Evolutionary conservation across 208 protist species (phyloP).

Genomic region (Trypanosoma brucei): DNA sequence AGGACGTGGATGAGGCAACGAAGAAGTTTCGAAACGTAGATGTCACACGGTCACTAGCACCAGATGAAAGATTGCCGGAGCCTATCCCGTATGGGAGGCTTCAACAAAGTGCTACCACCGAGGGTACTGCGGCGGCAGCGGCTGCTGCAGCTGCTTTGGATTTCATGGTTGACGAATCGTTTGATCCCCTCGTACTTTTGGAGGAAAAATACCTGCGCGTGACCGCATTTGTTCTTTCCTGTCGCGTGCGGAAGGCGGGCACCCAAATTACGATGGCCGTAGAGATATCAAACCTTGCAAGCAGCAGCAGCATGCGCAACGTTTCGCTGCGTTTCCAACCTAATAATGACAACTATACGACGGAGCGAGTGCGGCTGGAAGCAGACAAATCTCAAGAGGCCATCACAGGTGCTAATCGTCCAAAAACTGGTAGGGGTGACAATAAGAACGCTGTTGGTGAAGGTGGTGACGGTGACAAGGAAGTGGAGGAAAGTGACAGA

Average conservation of each 20-base stretch:
- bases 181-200: constrained; percentile 32
- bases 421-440: background rate
- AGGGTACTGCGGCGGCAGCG: background rate
- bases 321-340: constrained; percentile 21
- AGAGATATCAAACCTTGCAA: constrained; percentile 39
- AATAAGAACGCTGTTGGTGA: constrained; percentile 3
- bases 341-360: constrained; percentile 15
- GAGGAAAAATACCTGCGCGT: constrained; percentile 34
- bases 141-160: constrained; percentile 8
- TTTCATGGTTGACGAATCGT: constrained; percentile 7
- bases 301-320: constrained; percentile 25
- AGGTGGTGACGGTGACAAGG: background rate
- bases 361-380: constrained; percentile 11
- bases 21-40: constrained; percentile 68
- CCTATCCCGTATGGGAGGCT: constrained; percentile 51
- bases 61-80: constrained; percentile 61
- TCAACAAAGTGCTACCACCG: constrained; percentile 13
- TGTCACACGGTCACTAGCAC: constrained; percentile 57
- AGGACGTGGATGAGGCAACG: constrained; percentile 77
- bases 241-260: constrained; percentile 46
- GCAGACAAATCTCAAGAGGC: constrained; percentile 23
- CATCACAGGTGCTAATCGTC: background rate
- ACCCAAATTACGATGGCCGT: constrained; percentile 27
- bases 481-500: background rate
- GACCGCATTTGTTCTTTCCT: constrained; percentile 26